A percentile compares a stretch with the other conserved stretches of the same genome.
Conservation (phyloP, 352 stramenopile species). For the Blastocystis hominis region DNA sequence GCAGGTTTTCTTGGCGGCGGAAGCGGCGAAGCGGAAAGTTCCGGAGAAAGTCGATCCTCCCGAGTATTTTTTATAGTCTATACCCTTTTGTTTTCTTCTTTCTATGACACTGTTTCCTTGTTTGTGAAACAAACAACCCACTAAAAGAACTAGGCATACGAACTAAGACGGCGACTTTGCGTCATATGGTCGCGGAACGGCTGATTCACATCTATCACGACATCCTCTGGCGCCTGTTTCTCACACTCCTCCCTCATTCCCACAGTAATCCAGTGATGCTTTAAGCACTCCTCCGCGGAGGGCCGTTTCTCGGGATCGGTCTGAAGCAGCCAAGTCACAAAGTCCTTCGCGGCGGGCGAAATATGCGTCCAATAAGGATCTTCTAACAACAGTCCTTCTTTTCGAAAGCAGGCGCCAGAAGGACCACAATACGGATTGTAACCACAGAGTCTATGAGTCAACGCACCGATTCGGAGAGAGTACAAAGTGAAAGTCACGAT, state of each 20-base stretch:
- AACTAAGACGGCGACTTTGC: slow-evolving; percentile 41
- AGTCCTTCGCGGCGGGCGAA: slow-evolving; percentile 14
- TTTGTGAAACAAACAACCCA: background rate
- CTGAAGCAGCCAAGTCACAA: slow-evolving; percentile 2
- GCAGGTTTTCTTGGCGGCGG: slow-evolving; percentile 36
- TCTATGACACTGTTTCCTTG: background rate
- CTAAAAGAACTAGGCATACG: slow-evolving; percentile 40
- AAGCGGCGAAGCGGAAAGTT: slow-evolving; percentile 51
- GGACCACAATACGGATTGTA: slow-evolving; percentile 54
- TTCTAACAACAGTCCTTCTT: slow-evolving; percentile 33
- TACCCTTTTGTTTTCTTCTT: background rate
- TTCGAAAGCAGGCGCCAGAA: slow-evolving; percentile 31
- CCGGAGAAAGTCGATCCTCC: slow-evolving; percentile 55
- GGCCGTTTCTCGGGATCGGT: slow-evolving; percentile 44
- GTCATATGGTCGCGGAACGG: slow-evolving; percentile 52
- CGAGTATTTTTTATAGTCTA: slow-evolving; percentile 48
- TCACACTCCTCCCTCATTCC: background rate
- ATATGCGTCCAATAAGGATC: slow-evolving; percentile 49
- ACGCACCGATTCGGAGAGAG: no score
- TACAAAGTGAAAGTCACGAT: slow-evolving; percentile 53
- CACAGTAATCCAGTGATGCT: slow-evolving; percentile 34
- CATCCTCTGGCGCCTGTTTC: background rate
- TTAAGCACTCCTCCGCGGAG: slow-evolving; percentile 26
- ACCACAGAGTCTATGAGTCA: slow-evolving; percentile 36
- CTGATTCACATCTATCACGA: slow-evolving; percentile 50